Evolutionary conservation across 306 rosid genomes (phyloP).

Genomic region (Citrullus colocynthis): DNA sequence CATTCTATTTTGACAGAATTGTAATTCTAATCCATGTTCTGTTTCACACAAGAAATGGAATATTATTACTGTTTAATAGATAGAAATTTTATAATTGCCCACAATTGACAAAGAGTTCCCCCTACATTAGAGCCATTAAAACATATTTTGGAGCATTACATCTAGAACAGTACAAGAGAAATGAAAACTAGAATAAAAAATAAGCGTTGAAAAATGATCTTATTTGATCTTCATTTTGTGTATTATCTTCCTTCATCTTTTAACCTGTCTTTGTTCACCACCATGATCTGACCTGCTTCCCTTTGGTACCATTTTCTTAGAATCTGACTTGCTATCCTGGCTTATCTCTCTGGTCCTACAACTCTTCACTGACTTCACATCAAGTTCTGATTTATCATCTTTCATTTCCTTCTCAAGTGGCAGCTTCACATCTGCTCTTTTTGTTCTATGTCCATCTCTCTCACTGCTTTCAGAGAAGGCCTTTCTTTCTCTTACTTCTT

Average conservation of each 20-base stretch:
- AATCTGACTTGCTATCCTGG: slow-evolving; percentile 32
- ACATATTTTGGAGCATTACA: not conserved
- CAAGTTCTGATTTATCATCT: slow-evolving; percentile 27
- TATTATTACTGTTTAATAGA: not conserved
- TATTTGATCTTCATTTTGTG: not conserved
- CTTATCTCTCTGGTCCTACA: slow-evolving; percentile 13
- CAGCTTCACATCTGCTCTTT: slow-evolving; percentile 32
- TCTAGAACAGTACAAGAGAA: not conserved
- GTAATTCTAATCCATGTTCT: not conserved
- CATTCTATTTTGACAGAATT: not conserved
- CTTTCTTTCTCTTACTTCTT: slow-evolving; percentile 31
- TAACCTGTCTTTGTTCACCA: slow-evolving; percentile 42
- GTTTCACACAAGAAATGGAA: not conserved
- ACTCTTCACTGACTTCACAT: slow-evolving; percentile 26
- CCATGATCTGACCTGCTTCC: slow-evolving; percentile 59
- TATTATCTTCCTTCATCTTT: slow-evolving; percentile 8
- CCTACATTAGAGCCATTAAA: not conserved
- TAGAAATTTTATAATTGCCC: not conserved
- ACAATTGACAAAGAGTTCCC: slow-evolving; percentile 1
- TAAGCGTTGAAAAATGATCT: not conserved
- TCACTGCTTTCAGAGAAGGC: slow-evolving; percentile 25
- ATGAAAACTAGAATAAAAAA: not conserved
- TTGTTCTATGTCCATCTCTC: slow-evolving; percentile 27
- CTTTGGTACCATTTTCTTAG: slow-evolving; percentile 32
- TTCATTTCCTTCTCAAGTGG: slow-evolving; percentile 32